Conservation (phyloP, 352 stramenopile genomes). For the Pythium volutum region DNA sequence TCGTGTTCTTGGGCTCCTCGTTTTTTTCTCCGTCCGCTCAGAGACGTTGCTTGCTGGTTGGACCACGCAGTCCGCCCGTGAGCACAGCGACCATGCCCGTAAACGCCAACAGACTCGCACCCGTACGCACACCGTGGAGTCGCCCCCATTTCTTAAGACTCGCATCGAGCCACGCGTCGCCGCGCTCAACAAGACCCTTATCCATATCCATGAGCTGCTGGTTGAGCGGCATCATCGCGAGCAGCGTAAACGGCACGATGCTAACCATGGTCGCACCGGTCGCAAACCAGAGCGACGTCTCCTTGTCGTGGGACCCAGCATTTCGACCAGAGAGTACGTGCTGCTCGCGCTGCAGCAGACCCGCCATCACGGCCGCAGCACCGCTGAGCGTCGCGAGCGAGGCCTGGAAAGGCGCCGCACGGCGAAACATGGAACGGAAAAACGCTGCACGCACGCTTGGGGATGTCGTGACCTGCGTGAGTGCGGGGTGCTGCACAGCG, state of each 20-base stretch:
- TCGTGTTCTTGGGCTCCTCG: no score
- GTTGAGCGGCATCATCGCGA: conserved; percentile 26
- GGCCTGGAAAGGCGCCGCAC: conserved; percentile 22
- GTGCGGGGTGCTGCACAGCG: conserved; percentile 33
- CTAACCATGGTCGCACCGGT: conserved; percentile 15
- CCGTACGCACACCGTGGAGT: conserved; percentile 18
- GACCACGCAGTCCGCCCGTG: neutral
- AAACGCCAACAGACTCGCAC: conserved; percentile 20
- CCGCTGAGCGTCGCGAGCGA: conserved; percentile 24
- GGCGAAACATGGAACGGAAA: conserved; percentile 31
- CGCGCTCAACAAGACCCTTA: neutral
- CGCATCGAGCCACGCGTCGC: conserved; percentile 6
- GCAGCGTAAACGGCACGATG: conserved; percentile 25
- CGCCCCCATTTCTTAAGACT: conserved; percentile 12
- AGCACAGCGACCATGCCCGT: conserved; percentile 18
- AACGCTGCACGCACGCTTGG: conserved; percentile 23
- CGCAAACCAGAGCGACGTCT: conserved; percentile 4
- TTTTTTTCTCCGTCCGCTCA: no score
- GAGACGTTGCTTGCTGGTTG: neutral
- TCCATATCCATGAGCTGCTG: conserved; percentile 9
- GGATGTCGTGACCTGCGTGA: neutral
- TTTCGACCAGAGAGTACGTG: neutral
- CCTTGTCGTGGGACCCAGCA: neutral
- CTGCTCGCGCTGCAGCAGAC: conserved; percentile 12
- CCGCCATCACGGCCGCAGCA: conserved; percentile 18